phyloP scores from a whole-genome alignment of 2,329 filamentous ascomycete genomes.

The Stylonectria norvegica region DNA sequence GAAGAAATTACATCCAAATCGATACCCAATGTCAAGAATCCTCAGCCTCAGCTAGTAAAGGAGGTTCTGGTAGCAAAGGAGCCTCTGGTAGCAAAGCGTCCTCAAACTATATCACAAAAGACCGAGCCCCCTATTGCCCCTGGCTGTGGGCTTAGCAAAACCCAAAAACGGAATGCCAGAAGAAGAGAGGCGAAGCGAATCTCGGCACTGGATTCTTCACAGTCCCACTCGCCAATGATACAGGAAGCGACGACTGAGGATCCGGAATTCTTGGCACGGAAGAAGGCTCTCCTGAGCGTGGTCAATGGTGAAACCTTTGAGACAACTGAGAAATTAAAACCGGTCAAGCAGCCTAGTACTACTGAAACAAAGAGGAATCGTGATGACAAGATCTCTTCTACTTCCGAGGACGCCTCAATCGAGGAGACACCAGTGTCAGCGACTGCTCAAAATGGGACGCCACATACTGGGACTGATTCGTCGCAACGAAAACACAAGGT shows the following conservation, averaged over 20 bases:
- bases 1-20: conserved; percentile 38
- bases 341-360: too few species aligned
- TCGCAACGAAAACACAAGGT: conserved; percentile 23
- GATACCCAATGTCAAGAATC: neutral
- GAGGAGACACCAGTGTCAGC: conserved; percentile 4
- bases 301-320: conserved; percentile 19
- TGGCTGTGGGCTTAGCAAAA: conserved; percentile 39
- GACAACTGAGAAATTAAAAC: neutral
- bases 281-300: conserved; percentile 38
- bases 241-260: conserved; percentile 12
- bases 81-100: conserved; percentile 2
- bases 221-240: conserved; percentile 17
- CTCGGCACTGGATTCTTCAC: conserved; percentile 9
- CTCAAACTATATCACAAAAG: conserved; percentile 1
- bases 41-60: conserved; percentile 2
- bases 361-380: too few species aligned
- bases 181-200: conserved; percentile 38
- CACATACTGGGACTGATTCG: conserved; percentile 8
- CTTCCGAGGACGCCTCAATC: conserved; percentile 4
- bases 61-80: too few species aligned
- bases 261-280: conserved; percentile 36
- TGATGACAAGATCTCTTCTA: too few species aligned
- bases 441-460: conserved; percentile 3
- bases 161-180: conserved; percentile 51
- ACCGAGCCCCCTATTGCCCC: conserved; percentile 26